A percentile compares a stretch with the other conserved stretches of the same genome.
These are phyloP conservation scores for Phytophthora meadii DNA, from an alignment of 352 stramenopile genomes.

Conservation along the genomic window DNA sequence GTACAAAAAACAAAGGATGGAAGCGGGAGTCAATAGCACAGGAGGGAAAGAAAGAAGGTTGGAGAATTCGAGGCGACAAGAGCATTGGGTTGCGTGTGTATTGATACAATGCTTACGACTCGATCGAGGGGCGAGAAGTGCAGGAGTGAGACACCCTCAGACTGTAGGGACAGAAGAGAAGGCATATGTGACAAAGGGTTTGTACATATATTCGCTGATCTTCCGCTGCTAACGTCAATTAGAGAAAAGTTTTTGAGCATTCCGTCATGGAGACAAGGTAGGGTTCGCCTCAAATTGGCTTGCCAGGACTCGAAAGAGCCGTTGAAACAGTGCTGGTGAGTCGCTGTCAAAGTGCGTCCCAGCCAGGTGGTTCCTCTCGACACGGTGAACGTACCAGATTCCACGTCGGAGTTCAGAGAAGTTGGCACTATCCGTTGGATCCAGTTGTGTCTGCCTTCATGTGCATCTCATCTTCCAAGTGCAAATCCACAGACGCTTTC, in stretches of 20 bases:
- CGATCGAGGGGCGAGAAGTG: conserved; percentile 26
- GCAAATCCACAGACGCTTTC: too few relatives aligned
- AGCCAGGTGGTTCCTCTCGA: too few relatives aligned
- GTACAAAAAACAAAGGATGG: conserved; percentile 15
- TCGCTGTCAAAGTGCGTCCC: too few relatives aligned
- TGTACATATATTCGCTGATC: conserved; percentile 48
- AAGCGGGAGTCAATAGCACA: conserved; percentile 27
- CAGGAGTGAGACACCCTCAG: conserved; percentile 23
- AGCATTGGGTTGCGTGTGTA: conserved; percentile 18
- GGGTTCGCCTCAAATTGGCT: too few relatives aligned
- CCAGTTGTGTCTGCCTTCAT: conserved; percentile 10
- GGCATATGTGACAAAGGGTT: conserved; percentile 35
- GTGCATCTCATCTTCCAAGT: too few relatives aligned
- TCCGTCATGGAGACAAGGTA: too few relatives aligned
- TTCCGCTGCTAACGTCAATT: conserved; percentile 36
- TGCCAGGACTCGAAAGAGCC: too few relatives aligned
- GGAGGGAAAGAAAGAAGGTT: conserved; percentile 21
- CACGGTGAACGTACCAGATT: too few relatives aligned
- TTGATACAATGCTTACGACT: conserved; percentile 19
- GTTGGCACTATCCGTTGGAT: too few relatives aligned
- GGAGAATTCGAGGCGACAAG: conserved; percentile 21
- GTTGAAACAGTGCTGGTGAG: too few relatives aligned
- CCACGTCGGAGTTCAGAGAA: too few relatives aligned
- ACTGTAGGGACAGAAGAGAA: conserved; percentile 33
- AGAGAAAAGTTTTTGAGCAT: conserved; percentile 29